phyloP scores from a whole-genome alignment of 768 basidiomycete genomes.

The Phallus indusiatus region DNA sequence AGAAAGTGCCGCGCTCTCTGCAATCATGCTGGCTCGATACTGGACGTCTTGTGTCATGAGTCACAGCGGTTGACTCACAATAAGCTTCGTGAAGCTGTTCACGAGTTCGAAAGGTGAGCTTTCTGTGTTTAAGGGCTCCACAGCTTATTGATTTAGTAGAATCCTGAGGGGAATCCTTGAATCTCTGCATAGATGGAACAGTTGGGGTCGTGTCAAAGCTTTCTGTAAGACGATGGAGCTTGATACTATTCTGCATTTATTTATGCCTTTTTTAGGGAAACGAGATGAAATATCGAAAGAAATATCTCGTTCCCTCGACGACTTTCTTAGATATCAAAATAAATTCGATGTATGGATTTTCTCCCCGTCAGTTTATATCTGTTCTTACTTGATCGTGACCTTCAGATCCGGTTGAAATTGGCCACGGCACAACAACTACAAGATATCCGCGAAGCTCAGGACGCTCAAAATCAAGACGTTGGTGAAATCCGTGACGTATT shows the following conservation, averaged over 20 bases:
- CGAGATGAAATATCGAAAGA: conserved; percentile 37
- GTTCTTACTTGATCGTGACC: not conserved
- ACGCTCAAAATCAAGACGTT: conserved; percentile 17
- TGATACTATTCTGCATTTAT: not conserved
- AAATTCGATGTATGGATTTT: conserved; percentile 31
- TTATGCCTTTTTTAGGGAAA: conserved; percentile 27
- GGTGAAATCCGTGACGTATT: conserved; percentile 26
- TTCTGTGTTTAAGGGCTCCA: not conserved
- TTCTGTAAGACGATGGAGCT: conserved; percentile 26
- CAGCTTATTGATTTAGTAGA: conserved; percentile 19
- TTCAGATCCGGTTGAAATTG: conserved; percentile 3
- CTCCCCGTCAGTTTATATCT: conserved; percentile 22
- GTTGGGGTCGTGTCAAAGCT: conserved; percentile 27
- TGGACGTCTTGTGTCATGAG: conserved; percentile 29
- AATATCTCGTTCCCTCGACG: conserved; percentile 34
- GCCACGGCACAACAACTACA: not conserved
- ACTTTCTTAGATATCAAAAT: conserved; percentile 30
- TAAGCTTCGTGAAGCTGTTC: conserved; percentile 29
- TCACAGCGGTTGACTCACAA: conserved; percentile 29
- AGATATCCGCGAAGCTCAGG: conserved; percentile 16
- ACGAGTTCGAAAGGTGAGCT: conserved; percentile 37
- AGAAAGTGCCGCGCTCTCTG: not conserved
- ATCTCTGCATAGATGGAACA: conserved; percentile 31
- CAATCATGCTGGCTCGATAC: not conserved
- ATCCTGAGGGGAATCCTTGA: conserved; percentile 31